These are phyloP conservation scores for Hypomyces rosellus DNA, from an alignment of 2,329 filamentous ascomycete genomes.

Conservation along the genomic window DNA sequence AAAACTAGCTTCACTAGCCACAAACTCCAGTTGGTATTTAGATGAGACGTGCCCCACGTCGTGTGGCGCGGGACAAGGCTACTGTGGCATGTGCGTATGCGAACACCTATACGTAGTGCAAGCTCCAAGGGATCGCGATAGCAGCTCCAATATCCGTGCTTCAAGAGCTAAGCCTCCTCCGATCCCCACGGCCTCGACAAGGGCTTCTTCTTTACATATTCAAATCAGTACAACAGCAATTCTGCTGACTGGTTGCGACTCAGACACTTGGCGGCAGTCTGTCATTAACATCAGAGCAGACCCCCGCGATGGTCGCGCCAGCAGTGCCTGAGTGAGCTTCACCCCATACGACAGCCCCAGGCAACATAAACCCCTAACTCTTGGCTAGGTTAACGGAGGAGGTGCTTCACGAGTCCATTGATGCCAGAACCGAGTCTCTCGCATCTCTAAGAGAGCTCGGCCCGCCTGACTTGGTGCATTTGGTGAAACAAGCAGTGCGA, in stretches of 20 bases:
- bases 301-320: constrained; percentile 60
- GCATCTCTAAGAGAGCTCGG: constrained; percentile 84
- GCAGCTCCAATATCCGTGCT: too few species aligned
- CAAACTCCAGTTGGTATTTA: too few species aligned
- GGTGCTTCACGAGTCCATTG: constrained; percentile 82
- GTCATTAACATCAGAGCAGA: constrained; percentile 15
- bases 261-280: neutral
- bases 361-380: constrained; percentile 16
- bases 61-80: too few species aligned
- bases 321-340: constrained; percentile 65
- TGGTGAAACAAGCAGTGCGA: constrained; percentile 67
- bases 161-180: too few species aligned
- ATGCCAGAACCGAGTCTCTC: constrained; percentile 85
- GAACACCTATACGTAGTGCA: too few species aligned
- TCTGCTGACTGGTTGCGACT: neutral
- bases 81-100: too few species aligned
- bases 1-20: too few species aligned
- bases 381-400: constrained; percentile 79
- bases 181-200: too few species aligned
- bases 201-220: too few species aligned
- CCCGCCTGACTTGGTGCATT: constrained; percentile 90
- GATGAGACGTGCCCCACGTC: too few species aligned
- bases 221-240: too few species aligned
- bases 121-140: too few species aligned
- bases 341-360: neutral